These are phyloP conservation scores for Dryas drummondii DNA, from an alignment of 306 rosid genomes.

Conservation along the genomic window DNA sequence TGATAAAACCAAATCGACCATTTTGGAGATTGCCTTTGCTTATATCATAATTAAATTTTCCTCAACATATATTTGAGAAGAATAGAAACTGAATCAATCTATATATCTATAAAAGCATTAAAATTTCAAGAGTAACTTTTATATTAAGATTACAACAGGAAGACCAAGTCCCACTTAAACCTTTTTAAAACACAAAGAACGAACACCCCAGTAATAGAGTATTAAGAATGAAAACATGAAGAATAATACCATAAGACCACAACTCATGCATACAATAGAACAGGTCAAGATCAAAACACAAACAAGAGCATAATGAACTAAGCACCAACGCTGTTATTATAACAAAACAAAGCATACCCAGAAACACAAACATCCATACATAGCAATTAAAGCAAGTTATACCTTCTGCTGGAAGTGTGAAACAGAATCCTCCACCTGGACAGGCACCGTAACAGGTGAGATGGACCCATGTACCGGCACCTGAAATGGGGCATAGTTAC, in stretches of 20 bases:
- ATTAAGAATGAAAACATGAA: background rate
- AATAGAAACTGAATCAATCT: background rate
- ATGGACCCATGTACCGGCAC: constrained; percentile 46
- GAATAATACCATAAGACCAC: background rate
- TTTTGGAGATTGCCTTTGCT: background rate
- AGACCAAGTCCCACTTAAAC: background rate
- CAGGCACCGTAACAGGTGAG: constrained; percentile 18
- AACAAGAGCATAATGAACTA: background rate
- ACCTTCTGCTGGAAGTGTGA: constrained; percentile 68
- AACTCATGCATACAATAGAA: background rate
- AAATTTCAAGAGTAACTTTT: background rate
- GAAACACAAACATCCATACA: background rate
- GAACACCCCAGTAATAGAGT: background rate
- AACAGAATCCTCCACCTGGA: constrained; percentile 52
- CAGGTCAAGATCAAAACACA: background rate
- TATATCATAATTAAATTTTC: background rate
- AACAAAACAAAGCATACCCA: background rate
- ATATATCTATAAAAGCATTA: background rate
- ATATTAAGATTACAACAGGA: background rate
- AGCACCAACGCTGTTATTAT: background rate
- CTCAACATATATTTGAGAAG: background rate
- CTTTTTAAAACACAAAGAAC: background rate
- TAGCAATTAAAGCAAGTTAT: constrained; percentile 15
- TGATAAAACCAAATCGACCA: background rate
- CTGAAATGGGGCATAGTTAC: constrained; percentile 67